Percentiles rank a stretch among this genome's conserved stretches.
These are phyloP conservation scores for Cadophora malorum DNA, from an alignment of 2,329 filamentous ascomycete species.

Conservation along the genomic window DNA sequence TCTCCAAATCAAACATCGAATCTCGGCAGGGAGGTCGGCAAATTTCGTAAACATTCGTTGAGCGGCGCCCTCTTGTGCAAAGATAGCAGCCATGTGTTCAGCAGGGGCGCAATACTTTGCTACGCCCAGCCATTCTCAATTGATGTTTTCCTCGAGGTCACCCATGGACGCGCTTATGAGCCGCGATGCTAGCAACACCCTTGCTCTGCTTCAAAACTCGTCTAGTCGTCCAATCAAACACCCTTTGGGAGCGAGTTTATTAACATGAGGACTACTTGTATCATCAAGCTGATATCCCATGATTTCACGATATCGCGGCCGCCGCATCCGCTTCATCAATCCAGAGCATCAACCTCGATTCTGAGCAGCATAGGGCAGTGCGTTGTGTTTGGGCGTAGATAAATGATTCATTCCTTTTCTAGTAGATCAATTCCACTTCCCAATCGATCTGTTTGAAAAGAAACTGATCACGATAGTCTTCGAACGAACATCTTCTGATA, in stretches of 20 bases:
- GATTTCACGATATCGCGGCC: background rate
- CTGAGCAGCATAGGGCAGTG: background rate
- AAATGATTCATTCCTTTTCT: background rate
- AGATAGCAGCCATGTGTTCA: background rate
- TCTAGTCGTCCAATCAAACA: background rate
- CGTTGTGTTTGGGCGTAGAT: background rate
- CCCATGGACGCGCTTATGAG: background rate
- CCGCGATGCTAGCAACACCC: background rate
- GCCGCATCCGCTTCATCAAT: constrained; percentile 6
- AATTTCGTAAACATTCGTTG: constrained; percentile 17
- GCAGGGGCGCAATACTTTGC: background rate
- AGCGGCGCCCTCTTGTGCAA: background rate
- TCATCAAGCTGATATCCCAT: background rate
- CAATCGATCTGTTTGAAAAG: background rate
- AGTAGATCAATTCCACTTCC: too few relatives aligned
- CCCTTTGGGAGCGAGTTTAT: background rate
- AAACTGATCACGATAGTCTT: background rate
- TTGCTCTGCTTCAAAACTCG: background rate
- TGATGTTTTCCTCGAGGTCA: background rate
- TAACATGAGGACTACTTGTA: background rate
- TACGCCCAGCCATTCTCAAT: background rate
- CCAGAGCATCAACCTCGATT: background rate
- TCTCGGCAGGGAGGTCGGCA: constrained; percentile 24
- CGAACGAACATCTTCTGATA: background rate
- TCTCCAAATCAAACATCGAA: constrained; percentile 26